These are phyloP conservation scores for Cladochytrium replicatum DNA, from an alignment of 192 early-diverging fungal genomes.

Conservation along the genomic window DNA sequence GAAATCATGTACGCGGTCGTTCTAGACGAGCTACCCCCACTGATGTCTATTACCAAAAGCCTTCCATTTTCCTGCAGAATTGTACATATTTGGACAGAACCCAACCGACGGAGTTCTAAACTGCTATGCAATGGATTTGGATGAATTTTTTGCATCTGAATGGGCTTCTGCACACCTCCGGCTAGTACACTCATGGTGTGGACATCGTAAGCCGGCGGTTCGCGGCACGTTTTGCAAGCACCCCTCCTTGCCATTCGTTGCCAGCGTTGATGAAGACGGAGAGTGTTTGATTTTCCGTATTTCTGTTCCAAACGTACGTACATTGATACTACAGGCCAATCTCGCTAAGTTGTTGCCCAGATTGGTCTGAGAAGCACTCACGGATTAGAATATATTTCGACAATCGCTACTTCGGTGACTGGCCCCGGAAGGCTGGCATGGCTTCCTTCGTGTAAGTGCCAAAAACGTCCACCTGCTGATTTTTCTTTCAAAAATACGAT, in stretches of 20 bases:
- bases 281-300: constrained; percentile 45
- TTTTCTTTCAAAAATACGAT: too few species aligned
- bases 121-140: constrained; percentile 60
- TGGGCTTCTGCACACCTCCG: constrained; percentile 46
- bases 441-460: too few species aligned
- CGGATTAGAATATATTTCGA: neutral
- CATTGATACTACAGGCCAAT: neutral
- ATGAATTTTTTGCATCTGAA: constrained; percentile 63
- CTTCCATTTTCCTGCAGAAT: constrained; percentile 43
- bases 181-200: constrained; percentile 56
- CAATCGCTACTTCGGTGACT: neutral
- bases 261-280: constrained; percentile 37
- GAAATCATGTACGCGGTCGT: constrained; percentile 22
- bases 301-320: constrained; percentile 37
- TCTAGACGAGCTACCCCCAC: neutral
- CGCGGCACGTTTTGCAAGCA: constrained; percentile 4
- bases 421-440: neutral
- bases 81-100: constrained; percentile 49
- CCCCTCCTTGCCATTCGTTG: constrained; percentile 20
- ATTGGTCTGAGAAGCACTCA: neutral
- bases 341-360: neutral
- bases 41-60: constrained; percentile 8
- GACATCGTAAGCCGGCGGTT: constrained; percentile 31
- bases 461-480: too few species aligned
- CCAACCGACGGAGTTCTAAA: constrained; percentile 46